Conservation (phyloP, 306 rosid genomes). For the Fragaria ananassa region DNA sequence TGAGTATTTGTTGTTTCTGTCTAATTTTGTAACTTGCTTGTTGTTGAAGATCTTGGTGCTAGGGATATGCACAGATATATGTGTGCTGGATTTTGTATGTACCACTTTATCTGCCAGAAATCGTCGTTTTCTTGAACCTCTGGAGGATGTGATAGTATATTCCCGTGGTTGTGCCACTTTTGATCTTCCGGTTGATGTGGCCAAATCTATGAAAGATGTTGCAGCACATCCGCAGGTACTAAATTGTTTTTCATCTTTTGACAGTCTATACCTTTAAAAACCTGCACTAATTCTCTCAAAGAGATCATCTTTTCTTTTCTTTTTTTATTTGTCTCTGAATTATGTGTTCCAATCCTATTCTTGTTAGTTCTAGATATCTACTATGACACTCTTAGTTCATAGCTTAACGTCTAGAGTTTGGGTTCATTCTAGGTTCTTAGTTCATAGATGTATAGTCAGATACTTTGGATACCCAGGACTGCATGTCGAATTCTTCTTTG, state of each 20-base stretch:
- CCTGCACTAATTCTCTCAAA: neutral
- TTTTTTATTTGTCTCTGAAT: neutral
- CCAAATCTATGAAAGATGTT: constrained; percentile 49
- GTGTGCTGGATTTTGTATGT: constrained; percentile 81
- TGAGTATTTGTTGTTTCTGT: neutral
- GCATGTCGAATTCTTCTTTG: neutral
- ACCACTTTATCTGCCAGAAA: constrained; percentile 70
- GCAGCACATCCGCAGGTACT: constrained; percentile 87
- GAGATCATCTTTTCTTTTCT: neutral
- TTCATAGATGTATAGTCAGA: neutral
- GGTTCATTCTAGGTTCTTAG: constrained; percentile 2
- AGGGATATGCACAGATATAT: constrained; percentile 87
- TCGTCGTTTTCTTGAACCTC: constrained; percentile 58
- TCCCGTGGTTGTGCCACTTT: constrained; percentile 82
- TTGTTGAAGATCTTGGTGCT: constrained; percentile 64
- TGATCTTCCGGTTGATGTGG: constrained; percentile 67
- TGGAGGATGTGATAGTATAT: constrained; percentile 76
- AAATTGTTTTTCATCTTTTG: neutral
- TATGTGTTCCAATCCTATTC: neutral
- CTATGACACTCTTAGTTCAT: neutral
- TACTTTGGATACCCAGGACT: neutral
- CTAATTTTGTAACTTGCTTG: constrained; percentile 14
- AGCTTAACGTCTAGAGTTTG: neutral
- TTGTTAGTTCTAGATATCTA: neutral
- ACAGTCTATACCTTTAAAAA: neutral